Evolutionary conservation across 2,329 filamentous ascomycete genomes (phyloP), one percentile per base, ranked within the genome.

Genomic region (Phaeosphaeria sp.): DNA sequence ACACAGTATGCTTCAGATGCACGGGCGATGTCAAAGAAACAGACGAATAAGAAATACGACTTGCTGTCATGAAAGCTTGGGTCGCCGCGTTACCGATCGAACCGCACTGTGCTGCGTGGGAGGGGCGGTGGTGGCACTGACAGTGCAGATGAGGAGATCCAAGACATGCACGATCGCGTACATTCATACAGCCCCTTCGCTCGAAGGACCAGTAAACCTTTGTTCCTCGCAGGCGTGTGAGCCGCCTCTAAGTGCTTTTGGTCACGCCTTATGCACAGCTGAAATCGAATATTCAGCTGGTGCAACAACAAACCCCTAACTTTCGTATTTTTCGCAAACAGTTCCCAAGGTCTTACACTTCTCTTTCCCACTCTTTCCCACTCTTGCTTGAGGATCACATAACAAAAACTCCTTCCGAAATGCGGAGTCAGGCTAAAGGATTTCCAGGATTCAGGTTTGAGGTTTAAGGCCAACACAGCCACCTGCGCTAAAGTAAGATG

Each of bases 401-500:
- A 36, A 3, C 11, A 6, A 36, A 11, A 13, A 36, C 11, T 22
- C 17, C 9, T 30, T 55, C 13, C 8, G 39, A 45, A 46, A 55
- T 48, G 54, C 43, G 53, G 20, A 51, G 25, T 53, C 55, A 36
- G 57, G 59, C 56, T 55, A 44, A 44, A 61, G 57, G 46, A 54
- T 54, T 58, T 52, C 30, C 53, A 52, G 42, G 56, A 62, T 56
- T 50, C 52, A 46, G 56, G 43, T 49, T 51, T 27, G 53, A 51
- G 57, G 45, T 49, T 55, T 55, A 61, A 63, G 63, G 64, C 60
- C 56, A 56, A 64, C 68, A 67, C 60, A 67, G 69, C 70, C 70
- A 70, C 68, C 53, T 67, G 63, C 71, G 67, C 70, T 73, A 68
- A 68, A n/a, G 56, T 49, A 54, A 66, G 56, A 63, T 58, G 62